A percentile compares a stretch with the other conserved stretches of the same genome.
These are phyloP conservation scores for Polytrichum commune DNA, from an alignment of 225 moss, liverwort and hornwort species.

Conservation along the genomic window DNA sequence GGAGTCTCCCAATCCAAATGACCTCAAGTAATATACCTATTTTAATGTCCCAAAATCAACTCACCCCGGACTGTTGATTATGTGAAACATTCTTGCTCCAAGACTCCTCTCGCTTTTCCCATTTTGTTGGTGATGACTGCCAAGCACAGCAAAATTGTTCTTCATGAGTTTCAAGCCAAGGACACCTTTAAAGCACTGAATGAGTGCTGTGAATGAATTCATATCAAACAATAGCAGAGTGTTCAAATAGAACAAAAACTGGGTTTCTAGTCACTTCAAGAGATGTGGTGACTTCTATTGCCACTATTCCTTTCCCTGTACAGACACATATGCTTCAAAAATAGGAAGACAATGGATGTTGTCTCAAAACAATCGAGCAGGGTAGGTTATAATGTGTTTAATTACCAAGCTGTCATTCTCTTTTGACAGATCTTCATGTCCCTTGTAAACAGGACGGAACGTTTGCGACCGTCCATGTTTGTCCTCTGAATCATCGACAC, in stretches of 20 bases:
- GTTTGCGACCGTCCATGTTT: conserved; percentile 29
- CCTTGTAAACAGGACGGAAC: conserved; percentile 29
- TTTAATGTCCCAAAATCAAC: background rate
- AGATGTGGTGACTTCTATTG: too few relatives aligned
- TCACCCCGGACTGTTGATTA: conserved; percentile 29
- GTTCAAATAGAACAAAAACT: too few relatives aligned
- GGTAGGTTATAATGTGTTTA: background rate
- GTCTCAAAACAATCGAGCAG: background rate
- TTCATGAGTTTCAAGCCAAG: background rate
- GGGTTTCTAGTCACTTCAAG: too few relatives aligned
- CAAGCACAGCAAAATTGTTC: background rate
- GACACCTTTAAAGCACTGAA: background rate
- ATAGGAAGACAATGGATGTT: too few relatives aligned
- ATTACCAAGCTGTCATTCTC: conserved; percentile 47
- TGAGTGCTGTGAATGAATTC: too few relatives aligned
- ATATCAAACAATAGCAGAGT: too few relatives aligned
- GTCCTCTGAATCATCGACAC: conserved; percentile 42
- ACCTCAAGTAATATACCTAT: too few relatives aligned
- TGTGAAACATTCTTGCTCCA: conserved; percentile 59
- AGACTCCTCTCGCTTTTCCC: conserved; percentile 63
- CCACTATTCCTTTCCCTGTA: too few relatives aligned
- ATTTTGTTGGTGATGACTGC: conserved; percentile 59
- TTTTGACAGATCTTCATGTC: conserved; percentile 38
- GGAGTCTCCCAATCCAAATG: too few relatives aligned
- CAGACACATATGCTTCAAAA: too few relatives aligned